Percentiles rank a stretch among this genome's conserved stretches.
Evolutionary conservation across 208 protist species (phyloP).

Genomic region (Leishmania tropica): DNA sequence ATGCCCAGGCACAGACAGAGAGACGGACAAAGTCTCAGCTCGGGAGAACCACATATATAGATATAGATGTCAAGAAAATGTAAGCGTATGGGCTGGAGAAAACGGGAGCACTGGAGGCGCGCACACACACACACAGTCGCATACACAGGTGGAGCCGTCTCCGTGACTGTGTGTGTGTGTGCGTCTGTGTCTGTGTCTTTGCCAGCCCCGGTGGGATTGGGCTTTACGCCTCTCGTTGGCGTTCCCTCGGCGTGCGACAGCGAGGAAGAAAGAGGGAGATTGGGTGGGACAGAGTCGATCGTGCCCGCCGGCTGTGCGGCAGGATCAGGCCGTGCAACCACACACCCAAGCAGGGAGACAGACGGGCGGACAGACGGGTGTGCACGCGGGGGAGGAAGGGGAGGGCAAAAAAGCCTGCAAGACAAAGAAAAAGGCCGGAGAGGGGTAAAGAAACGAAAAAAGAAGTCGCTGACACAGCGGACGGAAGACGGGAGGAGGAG

Average conservation of each 20-base stretch:
- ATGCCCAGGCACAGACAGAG: background rate
- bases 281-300: no score
- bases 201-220: background rate
- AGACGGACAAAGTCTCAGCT: background rate
- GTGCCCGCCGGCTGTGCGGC: no score
- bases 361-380: background rate
- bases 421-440: background rate
- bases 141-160: background rate
- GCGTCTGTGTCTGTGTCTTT: background rate
- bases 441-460: background rate
- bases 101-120: no score
- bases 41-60: background rate
- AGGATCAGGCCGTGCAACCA: no score
- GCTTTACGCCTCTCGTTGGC: background rate
- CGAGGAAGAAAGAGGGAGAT: background rate
- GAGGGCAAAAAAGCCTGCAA: background rate
- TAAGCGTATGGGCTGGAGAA: no score
- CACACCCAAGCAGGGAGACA: background rate
- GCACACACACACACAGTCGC: background rate
- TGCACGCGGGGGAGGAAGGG: background rate
- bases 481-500: background rate
- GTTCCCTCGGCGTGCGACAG: background rate
- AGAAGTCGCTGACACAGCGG: background rate
- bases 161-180: background rate
- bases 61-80: no score